Base-by-base conservation (phyloP, 139 green algal species). In the Deuterostichococcus epilithicus region DNA sequence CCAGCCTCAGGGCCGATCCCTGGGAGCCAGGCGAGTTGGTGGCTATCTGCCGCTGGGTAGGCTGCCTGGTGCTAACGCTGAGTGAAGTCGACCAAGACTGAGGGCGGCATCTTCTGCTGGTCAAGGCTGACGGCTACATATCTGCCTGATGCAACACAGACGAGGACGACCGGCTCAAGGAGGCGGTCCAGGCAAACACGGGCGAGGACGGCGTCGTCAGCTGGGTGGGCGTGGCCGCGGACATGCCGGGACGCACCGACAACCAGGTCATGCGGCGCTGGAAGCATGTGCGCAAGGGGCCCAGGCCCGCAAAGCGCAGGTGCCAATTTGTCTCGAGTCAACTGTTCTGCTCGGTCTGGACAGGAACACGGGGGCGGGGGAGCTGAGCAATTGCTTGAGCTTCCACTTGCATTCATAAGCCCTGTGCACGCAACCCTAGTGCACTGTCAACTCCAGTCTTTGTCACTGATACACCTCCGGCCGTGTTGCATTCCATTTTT, bases 211-310 rank as follows among this genome's bases (percentile, higher is more conserved):
- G 76, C 70, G 42, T n/a, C 26, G 38, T 68, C 52, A 67, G 45
- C 45, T 81, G 76, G 76, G 36, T 71, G 18, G 58, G 28, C 2
- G 70, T 81, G 42, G 52, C 67, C 1, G n/a, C 45, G 0, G 25
- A 52, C 25, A 37, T 81, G 4, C 69, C 76, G 10, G 76, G 76
- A 18, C 47, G 76, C 18, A 81, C 76, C 26, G 76, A 81, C 76
- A 67, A 71, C 34, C 42, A 63, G 32, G 32, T 35, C 33, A 13
- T 30, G 4, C 68, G 76, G 20, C 76, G 26, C 38, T 66, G 52
- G 52, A 23, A 28, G 10, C 26, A 23, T 5, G 18, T 30, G 52
- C 52, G 28, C 18, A 63, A 63, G 52, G 52, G 52, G 18, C 5
- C 13, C 52, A 63, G 18, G 52, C 20, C 13, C 52, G n/a, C n/a